Evolutionary conservation across 345 rosid genomes (phyloP).

Genomic region (Schrenkiella parvula): DNA sequence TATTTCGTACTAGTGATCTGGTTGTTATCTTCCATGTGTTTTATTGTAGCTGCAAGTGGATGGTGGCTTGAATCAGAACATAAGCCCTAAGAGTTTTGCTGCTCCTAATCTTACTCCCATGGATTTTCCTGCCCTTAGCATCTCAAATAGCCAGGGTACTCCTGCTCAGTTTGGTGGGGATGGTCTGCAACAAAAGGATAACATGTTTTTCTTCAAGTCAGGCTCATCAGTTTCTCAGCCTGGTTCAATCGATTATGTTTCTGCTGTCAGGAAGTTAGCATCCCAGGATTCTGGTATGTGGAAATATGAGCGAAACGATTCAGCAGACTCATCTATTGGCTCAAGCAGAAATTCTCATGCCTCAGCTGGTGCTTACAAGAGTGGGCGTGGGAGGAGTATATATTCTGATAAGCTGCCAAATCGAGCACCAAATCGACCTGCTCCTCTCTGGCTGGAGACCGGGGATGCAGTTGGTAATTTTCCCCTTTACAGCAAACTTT

Average conservation of each 20-base stretch:
- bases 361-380: conserved; percentile 47
- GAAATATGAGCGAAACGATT: conserved; percentile 80
- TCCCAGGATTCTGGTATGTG: conserved; percentile 78
- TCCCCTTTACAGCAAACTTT: conserved; percentile 25
- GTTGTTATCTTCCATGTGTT: conserved; percentile 20
- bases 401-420: conserved; percentile 63
- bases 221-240: conserved; percentile 50
- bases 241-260: conserved; percentile 74
- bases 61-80: conserved; percentile 67
- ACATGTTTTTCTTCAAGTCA: conserved; percentile 66
- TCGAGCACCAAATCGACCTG: conserved; percentile 57
- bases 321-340: conserved; percentile 68
- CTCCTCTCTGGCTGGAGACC: conserved; percentile 98
- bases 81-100: conserved; percentile 58
- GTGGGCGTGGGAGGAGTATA: conserved; percentile 63
- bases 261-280: conserved; percentile 90
- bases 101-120: conserved; percentile 68
- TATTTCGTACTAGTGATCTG: not conserved
- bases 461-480: conserved; percentile 97
- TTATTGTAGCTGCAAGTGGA: conserved; percentile 85
- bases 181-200: conserved; percentile 73
- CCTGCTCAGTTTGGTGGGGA: conserved; percentile 63
- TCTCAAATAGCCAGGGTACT: conserved; percentile 51
- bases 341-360: conserved; percentile 74
- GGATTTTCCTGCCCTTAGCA: conserved; percentile 86